phyloP scores from a whole-genome alignment of 345 rosid species.

The Populus tremula region DNA sequence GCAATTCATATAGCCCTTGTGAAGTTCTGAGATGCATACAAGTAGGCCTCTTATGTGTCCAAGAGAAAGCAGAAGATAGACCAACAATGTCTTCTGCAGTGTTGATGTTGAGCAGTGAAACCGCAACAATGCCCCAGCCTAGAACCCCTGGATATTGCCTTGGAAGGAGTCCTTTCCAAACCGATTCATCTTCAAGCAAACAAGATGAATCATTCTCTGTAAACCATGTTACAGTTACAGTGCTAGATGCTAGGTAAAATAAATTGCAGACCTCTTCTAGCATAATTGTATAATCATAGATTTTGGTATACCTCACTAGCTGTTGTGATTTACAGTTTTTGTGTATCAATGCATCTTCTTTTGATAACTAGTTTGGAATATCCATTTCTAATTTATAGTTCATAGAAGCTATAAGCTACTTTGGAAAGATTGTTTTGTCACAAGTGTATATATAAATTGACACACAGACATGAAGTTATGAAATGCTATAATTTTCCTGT shows the following conservation, averaged over 20 bases:
- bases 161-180: constrained; percentile 45
- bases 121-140: constrained; percentile 55
- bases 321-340: not conserved
- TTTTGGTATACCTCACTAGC: not conserved
- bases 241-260: constrained; percentile 56
- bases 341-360: not conserved
- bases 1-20: constrained; percentile 29
- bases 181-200: constrained; percentile 57
- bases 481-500: too few relatives aligned
- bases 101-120: constrained; percentile 67
- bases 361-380: not conserved
- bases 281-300: constrained; percentile 12
- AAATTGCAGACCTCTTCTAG: not conserved
- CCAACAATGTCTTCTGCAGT: constrained; percentile 63
- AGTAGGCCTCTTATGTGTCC: constrained; percentile 78
- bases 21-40: constrained; percentile 71
- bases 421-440: not conserved
- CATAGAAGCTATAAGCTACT: not conserved
- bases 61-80: constrained; percentile 67
- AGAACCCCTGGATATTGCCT: constrained; percentile 65
- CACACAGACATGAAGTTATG: not conserved
- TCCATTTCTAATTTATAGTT: not conserved
- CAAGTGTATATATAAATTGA: not conserved
- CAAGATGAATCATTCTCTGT: constrained; percentile 54
- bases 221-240: constrained; percentile 73